Evolutionary conservation across 805 yeast genomes (phyloP), one percentile per base, ranked within the genome.

Genomic region (Candida insectalens): DNA sequence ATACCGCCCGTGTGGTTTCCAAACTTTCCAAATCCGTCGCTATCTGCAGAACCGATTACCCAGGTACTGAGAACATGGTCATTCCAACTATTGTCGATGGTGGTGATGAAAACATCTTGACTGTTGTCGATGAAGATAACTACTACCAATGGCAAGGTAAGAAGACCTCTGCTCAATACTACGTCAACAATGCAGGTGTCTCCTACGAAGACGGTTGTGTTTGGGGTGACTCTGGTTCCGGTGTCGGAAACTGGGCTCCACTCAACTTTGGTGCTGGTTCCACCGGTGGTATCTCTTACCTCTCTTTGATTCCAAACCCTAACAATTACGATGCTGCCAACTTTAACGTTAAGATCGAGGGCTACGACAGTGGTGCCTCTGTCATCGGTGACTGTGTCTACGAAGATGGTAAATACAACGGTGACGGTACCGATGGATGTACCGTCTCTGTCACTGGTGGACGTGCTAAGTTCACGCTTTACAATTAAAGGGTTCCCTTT

Each of bases 1-100:
- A 74, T 36, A 59, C 78, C 34, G 94, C 94, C 32, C 54, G 60
- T 34, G 88, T 82, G 47, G 80, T 68, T 38, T 74, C 76, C 49
- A 67, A 82, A 48, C 62, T 83, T 38, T 53, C 59, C 45, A 56
- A 79, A 39, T 69, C 69, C 34, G 87, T 89, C 49, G 89, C 97
- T 39, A 64, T 92, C 52, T 92, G 98, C 73, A 83, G 96, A 70
- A 89, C 98, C 42, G 98, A 89, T 61, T 89, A 89, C 75, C 98
- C 98, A 55, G 98, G 98, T 67, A 80, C 96, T 44, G 98, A 89
- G 69, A 87, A 87, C 74, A 92, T 89, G 97, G 94, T 79, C 46
- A 71, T 89, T 42, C 97, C 98, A 59, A 88, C 97, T 40, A 66
- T 74, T 42, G 81, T 88, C 34, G 59, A 57, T 22, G 82, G 80